These are phyloP conservation scores for Komagataea norvegica DNA, from an alignment of 1,139 yeast species.

Conservation along the genomic window DNA sequence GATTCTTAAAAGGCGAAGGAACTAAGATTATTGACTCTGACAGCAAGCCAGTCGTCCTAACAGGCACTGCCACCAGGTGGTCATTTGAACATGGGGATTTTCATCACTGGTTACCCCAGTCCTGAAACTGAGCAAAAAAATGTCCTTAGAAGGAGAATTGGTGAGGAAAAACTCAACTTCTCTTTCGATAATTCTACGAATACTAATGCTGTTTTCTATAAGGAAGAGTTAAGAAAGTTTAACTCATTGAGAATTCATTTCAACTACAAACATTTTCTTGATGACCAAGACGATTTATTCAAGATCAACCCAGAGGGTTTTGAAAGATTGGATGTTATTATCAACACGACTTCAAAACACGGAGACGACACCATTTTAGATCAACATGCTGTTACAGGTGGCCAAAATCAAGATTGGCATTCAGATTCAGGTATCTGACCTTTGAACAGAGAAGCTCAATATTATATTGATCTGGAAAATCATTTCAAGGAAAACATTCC, in stretches of 20 bases:
- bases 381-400: slow-evolving; percentile 22
- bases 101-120: slow-evolving; percentile 25
- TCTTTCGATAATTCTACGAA: slow-evolving; percentile 24
- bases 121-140: slow-evolving; percentile 23
- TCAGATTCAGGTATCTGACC: slow-evolving; percentile 20
- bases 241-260: slow-evolving; percentile 23
- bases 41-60: slow-evolving; percentile 18
- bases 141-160: slow-evolving; percentile 19
- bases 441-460: slow-evolving; percentile 16
- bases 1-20: slow-evolving; percentile 21
- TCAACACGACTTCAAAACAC: slow-evolving; percentile 19
- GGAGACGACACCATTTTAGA: slow-evolving; percentile 22
- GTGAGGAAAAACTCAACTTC: slow-evolving; percentile 21
- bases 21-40: slow-evolving; percentile 21
- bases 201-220: slow-evolving; percentile 23
- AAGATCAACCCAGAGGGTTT: slow-evolving; percentile 22
- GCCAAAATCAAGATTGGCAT: slow-evolving; percentile 25
- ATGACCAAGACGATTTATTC: slow-evolving; percentile 21
- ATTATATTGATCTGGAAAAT: slow-evolving; percentile 13
- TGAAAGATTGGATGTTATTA: slow-evolving; percentile 16
- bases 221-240: slow-evolving; percentile 19
- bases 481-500: slow-evolving; percentile 20
- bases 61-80: slow-evolving; percentile 25
- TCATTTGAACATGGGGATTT: slow-evolving; percentile 24
- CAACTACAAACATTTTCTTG: slow-evolving; percentile 23